A percentile compares a stretch with the other conserved stretches of the same genome.
Evolutionary conservation across 2,329 filamentous ascomycete genomes (phyloP).

Genomic region (Venturia aucupariae): DNA sequence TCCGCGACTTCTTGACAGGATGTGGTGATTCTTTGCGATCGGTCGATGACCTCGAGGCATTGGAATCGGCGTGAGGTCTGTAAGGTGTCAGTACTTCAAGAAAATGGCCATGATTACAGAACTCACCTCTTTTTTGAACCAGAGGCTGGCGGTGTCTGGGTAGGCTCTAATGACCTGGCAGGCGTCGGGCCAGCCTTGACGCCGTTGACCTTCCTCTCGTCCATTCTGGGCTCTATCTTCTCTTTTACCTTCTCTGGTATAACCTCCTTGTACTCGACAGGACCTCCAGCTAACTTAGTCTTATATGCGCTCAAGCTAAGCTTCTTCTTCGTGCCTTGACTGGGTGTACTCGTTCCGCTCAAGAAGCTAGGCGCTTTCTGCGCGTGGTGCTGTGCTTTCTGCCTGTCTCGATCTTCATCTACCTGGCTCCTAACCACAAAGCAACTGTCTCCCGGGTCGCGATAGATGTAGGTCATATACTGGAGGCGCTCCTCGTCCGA

Average conservation of each 20-base stretch:
- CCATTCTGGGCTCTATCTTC: slow-evolving; percentile 5
- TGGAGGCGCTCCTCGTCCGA: slow-evolving; percentile 49
- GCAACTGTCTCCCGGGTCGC: slow-evolving; percentile 44
- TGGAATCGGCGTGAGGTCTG: slow-evolving; percentile 1
- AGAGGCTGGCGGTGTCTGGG: not conserved
- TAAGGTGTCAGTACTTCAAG: not conserved
- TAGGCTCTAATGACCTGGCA: not conserved
- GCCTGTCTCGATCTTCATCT: slow-evolving; percentile 43
- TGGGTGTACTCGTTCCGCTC: slow-evolving; percentile 33
- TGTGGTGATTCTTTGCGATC: slow-evolving; percentile 20
- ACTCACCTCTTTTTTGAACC: slow-evolving; percentile 6
- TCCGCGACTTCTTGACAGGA: slow-evolving; percentile 31
- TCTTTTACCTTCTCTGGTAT: slow-evolving; percentile 15
- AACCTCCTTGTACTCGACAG: slow-evolving; percentile 22
- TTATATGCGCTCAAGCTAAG: slow-evolving; percentile 54
- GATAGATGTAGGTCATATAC: slow-evolving; percentile 53
- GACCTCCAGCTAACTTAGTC: slow-evolving; percentile 40
- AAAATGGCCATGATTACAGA: not conserved
- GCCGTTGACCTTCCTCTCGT: not conserved
- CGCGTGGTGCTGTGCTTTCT: slow-evolving; percentile 33
- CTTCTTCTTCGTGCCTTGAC: slow-evolving; percentile 46
- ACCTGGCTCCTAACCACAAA: slow-evolving; percentile 42
- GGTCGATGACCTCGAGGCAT: slow-evolving; percentile 10
- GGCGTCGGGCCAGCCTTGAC: not conserved
- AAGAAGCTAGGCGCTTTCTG: slow-evolving; percentile 22